Percentiles rank a stretch among this genome's conserved stretches.
Conservation (phyloP, 768 basidiomycete species). For the Dacryopinax primogenitus region DNA sequence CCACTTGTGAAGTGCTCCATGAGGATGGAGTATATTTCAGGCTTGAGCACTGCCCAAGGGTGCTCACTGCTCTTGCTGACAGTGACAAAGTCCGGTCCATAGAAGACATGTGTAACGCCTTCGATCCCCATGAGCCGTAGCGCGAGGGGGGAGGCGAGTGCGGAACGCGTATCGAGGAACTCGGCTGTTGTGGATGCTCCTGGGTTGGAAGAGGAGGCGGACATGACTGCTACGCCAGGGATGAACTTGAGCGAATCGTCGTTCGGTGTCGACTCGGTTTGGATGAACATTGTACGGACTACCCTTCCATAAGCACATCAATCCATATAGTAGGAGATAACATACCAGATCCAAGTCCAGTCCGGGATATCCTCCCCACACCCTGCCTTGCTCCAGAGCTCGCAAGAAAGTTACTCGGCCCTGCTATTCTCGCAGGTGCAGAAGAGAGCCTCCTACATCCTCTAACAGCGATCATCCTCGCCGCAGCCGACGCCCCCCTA, state of each 20-base stretch:
- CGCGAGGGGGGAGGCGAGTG: conserved; percentile 86
- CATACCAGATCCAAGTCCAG: background rate
- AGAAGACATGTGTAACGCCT: conserved; percentile 80
- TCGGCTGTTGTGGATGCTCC: conserved; percentile 42
- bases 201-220: conserved; percentile 35
- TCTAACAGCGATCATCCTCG: too few relatives aligned
- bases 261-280: conserved; percentile 95
- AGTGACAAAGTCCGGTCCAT: conserved; percentile 96
- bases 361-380: background rate
- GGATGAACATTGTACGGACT: conserved; percentile 85
- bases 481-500: too few relatives aligned
- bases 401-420: background rate
- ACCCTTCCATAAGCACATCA: background rate
- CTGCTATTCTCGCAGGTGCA: too few relatives aligned
- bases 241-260: conserved; percentile 97
- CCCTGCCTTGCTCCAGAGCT: background rate
- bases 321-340: background rate
- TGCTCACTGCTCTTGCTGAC: conserved; percentile 81
- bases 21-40: conserved; percentile 86
- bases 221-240: conserved; percentile 81
- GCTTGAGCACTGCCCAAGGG: conserved; percentile 83
- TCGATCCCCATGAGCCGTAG: conserved; percentile 88
- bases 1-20: conserved; percentile 98
- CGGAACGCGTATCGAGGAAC: conserved; percentile 78
- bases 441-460: too few relatives aligned